Conservation (phyloP, 2,329 filamentous ascomycete genomes). For the Hymenotorrendiella dingleyae region DNA sequence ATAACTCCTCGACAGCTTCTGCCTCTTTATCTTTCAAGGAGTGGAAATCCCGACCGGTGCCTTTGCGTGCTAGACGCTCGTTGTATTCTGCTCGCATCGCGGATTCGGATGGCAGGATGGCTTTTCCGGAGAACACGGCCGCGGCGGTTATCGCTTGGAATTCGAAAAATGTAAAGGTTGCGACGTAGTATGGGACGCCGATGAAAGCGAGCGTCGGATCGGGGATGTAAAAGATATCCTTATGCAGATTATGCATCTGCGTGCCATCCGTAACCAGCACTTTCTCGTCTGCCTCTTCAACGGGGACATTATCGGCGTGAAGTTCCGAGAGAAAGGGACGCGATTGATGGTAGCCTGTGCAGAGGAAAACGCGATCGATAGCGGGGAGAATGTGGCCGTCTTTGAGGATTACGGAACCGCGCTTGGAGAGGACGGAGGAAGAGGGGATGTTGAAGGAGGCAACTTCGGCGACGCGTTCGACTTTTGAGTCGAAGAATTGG, state of each 20-base stretch:
- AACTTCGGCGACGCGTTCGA: conserved; percentile 17
- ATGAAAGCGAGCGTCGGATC: conserved; percentile 41
- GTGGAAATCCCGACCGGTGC: conserved; percentile 35
- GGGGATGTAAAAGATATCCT: conserved; percentile 46
- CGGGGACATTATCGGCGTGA: conserved; percentile 33
- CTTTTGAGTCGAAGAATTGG: conserved; percentile 14
- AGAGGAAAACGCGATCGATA: conserved; percentile 58
- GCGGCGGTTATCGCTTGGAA: conserved; percentile 43
- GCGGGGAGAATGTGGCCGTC: conserved; percentile 46
- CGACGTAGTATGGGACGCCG: conserved; percentile 41
- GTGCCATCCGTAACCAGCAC: conserved; percentile 48
- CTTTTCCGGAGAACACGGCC: conserved; percentile 35
- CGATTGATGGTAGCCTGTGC: conserved; percentile 63
- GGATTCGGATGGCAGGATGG: conserved; percentile 31
- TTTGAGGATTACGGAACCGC: conserved; percentile 44
- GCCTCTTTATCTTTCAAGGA: conserved; percentile 31
- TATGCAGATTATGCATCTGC: conserved; percentile 43
- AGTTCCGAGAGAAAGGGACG: conserved; percentile 56
- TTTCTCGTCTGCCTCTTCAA: conserved; percentile 43
- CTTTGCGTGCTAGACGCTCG: conserved; percentile 35
- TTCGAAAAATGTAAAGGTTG: conserved; percentile 45
- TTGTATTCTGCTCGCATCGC: conserved; percentile 32
- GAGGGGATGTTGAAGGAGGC: conserved; percentile 13
- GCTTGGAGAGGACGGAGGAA: conserved; percentile 34
- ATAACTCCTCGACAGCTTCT: conserved; percentile 19